Conservation (phyloP, 257 asterid species). For the Anisodus acutangulus region DNA sequence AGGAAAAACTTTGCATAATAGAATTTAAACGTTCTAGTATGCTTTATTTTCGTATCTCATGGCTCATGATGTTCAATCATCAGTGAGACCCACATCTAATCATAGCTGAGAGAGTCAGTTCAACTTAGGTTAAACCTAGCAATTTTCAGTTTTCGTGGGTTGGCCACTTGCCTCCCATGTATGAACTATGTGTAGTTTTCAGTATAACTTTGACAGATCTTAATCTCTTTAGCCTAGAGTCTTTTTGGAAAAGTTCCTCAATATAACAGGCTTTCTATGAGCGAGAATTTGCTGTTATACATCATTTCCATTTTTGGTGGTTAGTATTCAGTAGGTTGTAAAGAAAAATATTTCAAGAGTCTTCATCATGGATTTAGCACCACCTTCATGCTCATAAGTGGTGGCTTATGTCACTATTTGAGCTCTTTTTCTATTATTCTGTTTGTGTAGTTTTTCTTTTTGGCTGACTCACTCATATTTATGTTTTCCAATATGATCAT, state of each 20-base stretch:
- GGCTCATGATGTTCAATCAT: conserved; percentile 26
- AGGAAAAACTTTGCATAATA: neutral
- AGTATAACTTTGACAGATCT: conserved; percentile 8
- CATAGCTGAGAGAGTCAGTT: neutral
- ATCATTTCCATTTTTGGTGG: neutral
- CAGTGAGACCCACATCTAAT: neutral
- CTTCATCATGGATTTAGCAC: conserved; percentile 10
- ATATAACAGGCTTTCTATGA: neutral
- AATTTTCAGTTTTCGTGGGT: neutral
- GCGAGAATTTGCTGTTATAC: neutral
- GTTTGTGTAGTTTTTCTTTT: neutral
- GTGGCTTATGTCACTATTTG: conserved; percentile 6
- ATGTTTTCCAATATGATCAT: conserved; percentile 33
- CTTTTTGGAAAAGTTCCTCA: conserved; percentile 2
- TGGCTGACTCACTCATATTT: neutral
- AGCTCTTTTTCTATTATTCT: conserved; percentile 15
- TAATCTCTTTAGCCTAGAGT: neutral
- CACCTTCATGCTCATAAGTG: neutral
- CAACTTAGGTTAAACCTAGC: neutral
- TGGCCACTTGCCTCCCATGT: neutral
- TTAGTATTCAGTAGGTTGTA: conserved; percentile 8
- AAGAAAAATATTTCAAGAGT: neutral
- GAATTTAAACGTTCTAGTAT: neutral
- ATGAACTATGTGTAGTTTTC: neutral
- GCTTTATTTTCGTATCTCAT: neutral